These are phyloP conservation scores for Seminavis robusta DNA, from an alignment of 108 stramenopile genomes.

Conservation along the genomic window DNA sequence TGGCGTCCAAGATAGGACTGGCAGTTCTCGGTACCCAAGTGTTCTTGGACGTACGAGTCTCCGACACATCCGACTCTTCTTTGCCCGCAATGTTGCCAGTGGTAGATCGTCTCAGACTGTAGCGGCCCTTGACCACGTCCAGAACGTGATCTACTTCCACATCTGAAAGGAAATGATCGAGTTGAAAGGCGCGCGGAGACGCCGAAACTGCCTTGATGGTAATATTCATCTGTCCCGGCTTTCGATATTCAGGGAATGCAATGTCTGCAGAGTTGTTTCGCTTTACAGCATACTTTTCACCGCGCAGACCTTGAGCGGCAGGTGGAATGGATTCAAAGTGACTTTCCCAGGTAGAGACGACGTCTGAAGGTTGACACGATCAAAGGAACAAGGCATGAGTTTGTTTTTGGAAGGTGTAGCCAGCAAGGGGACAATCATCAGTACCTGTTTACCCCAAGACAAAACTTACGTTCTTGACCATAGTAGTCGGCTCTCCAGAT, in stretches of 20 bases:
- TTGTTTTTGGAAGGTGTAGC: too few relatives aligned
- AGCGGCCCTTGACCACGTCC: slow-evolving; percentile 16
- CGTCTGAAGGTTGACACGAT: too few relatives aligned
- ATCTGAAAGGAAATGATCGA: slow-evolving; percentile 48
- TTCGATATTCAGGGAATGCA: slow-evolving; percentile 50
- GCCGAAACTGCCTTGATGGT: slow-evolving; percentile 37
- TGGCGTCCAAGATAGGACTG: slow-evolving; percentile 36
- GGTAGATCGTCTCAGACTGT: slow-evolving; percentile 48
- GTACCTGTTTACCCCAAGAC: too few relatives aligned
- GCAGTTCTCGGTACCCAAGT: slow-evolving; percentile 37
- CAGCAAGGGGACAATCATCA: too few relatives aligned
- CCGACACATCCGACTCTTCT: slow-evolving; percentile 14
- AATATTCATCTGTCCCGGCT: slow-evolving; percentile 35
- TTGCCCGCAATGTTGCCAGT: slow-evolving; percentile 12
- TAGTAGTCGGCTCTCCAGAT: slow-evolving; percentile 50
- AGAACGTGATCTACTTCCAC: slow-evolving; percentile 56
- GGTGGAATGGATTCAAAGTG: slow-evolving; percentile 55
- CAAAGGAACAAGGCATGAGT: background rate
- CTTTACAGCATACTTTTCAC: too few relatives aligned
- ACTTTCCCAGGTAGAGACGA: slow-evolving; percentile 47
- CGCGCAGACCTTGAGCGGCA: too few relatives aligned
- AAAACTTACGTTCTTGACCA: slow-evolving; percentile 44
- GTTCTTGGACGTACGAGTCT: slow-evolving; percentile 37
- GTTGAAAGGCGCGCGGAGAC: slow-evolving; percentile 58
- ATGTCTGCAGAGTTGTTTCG: slow-evolving; percentile 20